These are phyloP conservation scores for Bryoglossum gracile DNA, from an alignment of 495 filamentous ascomycete genomes.

Conservation along the genomic window DNA sequence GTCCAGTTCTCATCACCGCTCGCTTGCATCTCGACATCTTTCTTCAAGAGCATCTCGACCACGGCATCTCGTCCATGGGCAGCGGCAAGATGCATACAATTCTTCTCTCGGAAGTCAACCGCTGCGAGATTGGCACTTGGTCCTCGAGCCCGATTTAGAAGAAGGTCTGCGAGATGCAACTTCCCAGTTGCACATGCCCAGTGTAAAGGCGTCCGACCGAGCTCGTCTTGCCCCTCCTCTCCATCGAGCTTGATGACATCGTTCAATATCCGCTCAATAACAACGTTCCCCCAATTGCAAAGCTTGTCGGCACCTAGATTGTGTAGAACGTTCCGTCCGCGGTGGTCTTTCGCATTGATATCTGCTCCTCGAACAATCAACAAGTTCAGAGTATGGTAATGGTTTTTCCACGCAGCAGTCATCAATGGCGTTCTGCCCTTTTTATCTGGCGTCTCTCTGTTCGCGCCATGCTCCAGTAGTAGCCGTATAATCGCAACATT, in stretches of 20 bases:
- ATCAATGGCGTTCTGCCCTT: slow-evolving; percentile 23
- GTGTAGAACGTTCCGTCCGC: slow-evolving; percentile 34
- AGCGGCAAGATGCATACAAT: slow-evolving; percentile 52
- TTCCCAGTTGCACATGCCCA: slow-evolving; percentile 61
- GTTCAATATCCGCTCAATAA: slow-evolving; percentile 38
- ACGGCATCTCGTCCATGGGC: slow-evolving; percentile 40
- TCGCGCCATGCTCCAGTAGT: slow-evolving; percentile 33
- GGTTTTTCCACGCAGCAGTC: slow-evolving; percentile 24
- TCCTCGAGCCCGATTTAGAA: slow-evolving; percentile 39
- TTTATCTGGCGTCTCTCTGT: slow-evolving; percentile 36
- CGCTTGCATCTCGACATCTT: slow-evolving; percentile 48
- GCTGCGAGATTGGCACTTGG: slow-evolving; percentile 40
- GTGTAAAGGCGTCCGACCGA: slow-evolving; percentile 52
- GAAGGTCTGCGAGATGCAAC: slow-evolving; percentile 42
- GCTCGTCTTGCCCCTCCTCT: slow-evolving; percentile 31
- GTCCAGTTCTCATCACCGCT: slow-evolving; percentile 46
- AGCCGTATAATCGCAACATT: slow-evolving; percentile 31
- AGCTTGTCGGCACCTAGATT: slow-evolving; percentile 51
- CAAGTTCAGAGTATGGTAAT: slow-evolving; percentile 20
- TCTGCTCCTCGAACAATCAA: slow-evolving; percentile 25
- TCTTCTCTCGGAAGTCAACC: slow-evolving; percentile 51
- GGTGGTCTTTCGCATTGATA: slow-evolving; percentile 19
- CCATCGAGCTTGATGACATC: slow-evolving; percentile 38
- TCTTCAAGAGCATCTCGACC: slow-evolving; percentile 45
- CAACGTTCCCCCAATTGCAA: slow-evolving; percentile 44